Conservation (phyloP, 305 asterid species). For the Coffea humblotiana region DNA sequence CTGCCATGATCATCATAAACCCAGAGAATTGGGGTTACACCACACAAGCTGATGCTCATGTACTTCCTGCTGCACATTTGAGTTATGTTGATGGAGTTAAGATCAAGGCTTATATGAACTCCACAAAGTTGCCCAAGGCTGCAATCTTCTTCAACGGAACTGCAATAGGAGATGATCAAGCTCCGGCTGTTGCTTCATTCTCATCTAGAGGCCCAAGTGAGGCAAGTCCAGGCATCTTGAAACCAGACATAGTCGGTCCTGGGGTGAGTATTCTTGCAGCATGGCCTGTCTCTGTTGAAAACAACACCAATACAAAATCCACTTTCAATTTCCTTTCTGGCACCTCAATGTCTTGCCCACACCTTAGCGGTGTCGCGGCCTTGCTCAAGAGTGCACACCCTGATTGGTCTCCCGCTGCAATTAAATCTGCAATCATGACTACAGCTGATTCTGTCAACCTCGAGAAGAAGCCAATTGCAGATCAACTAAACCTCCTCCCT, state of each 20-base stretch:
- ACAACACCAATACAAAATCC: neutral
- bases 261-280: slow-evolving; percentile 24
- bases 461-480: slow-evolving; percentile 4
- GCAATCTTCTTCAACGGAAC: slow-evolving; percentile 13
- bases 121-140: slow-evolving; percentile 15
- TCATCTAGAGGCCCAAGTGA: slow-evolving; percentile 16
- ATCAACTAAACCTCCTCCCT: neutral
- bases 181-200: slow-evolving; percentile 17
- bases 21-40: neutral
- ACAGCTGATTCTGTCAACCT: slow-evolving; percentile 16
- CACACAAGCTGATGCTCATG: slow-evolving; percentile 1
- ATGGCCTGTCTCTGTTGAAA: slow-evolving; percentile 10
- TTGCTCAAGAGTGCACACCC: slow-evolving; percentile 21
- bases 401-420: slow-evolving; percentile 21
- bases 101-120: slow-evolving; percentile 11
- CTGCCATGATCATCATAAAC: slow-evolving; percentile 21
- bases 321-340: slow-evolving; percentile 13
- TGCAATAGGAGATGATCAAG: slow-evolving; percentile 2
- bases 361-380: slow-evolving; percentile 22
- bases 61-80: slow-evolving; percentile 18
- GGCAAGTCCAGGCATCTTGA: slow-evolving; percentile 14
- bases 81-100: slow-evolving; percentile 12
- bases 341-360: slow-evolving; percentile 26
- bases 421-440: slow-evolving; percentile 22
- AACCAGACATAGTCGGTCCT: slow-evolving; percentile 19